These are phyloP conservation scores for Solanum verrucosum DNA, from an alignment of 257 asterid genomes.

Conservation along the genomic window DNA sequence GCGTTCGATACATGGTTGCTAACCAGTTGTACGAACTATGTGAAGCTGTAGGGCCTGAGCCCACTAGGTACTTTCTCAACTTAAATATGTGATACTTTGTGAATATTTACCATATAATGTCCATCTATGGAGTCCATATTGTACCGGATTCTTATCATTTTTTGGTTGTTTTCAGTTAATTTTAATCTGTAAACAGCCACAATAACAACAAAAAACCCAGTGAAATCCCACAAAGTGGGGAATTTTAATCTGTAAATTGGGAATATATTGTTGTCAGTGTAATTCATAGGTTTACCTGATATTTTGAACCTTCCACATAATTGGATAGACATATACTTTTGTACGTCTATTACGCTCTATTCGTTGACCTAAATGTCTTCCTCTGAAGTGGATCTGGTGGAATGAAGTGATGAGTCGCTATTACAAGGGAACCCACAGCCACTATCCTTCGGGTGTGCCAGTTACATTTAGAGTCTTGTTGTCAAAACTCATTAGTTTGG, in stretches of 20 bases:
- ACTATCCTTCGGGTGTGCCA: neutral
- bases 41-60: conserved; percentile 97
- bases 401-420: neutral
- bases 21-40: conserved; percentile 94
- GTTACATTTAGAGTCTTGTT: neutral
- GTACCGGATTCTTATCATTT: neutral
- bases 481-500: neutral
- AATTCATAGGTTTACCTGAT: neutral
- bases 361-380: neutral
- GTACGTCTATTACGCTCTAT: neutral
- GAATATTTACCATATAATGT: neutral
- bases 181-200: neutral
- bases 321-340: neutral
- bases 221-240: neutral
- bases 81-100: neutral
- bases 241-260: neutral
- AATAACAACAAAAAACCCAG: neutral
- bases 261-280: neutral
- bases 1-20: conserved; percentile 98
- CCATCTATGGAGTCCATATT: neutral
- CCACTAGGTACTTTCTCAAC: conserved; percentile 55
- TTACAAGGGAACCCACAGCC: neutral
- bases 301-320: neutral
- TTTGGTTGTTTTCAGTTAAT: neutral
- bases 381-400: neutral